phyloP scores from a whole-genome alignment of 257 asterid species.

The Solanum pennellii region DNA sequence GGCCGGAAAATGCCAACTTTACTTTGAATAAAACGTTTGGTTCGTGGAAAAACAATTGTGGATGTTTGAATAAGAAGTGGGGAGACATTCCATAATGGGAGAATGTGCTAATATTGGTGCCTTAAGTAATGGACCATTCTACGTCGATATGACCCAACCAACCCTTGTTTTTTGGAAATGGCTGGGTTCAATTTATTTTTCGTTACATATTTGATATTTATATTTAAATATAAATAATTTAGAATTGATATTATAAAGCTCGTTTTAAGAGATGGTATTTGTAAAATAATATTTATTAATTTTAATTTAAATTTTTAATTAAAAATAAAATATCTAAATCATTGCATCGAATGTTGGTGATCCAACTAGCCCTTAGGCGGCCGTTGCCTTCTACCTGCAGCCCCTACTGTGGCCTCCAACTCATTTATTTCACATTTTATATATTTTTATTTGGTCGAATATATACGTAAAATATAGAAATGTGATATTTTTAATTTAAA shows the following conservation, averaged over 20 bases:
- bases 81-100: not conserved
- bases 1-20: not conserved
- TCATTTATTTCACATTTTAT: not conserved
- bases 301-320: not conserved
- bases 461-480: not conserved
- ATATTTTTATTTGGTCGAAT: not conserved
- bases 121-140: not conserved
- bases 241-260: not conserved
- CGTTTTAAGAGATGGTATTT: rapidly evolving
- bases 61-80: not conserved
- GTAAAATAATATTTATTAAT: too few species aligned
- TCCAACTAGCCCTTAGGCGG: not conserved
- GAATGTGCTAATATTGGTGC: not conserved
- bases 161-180: not conserved
- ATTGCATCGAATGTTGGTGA: not conserved
- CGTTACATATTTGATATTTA: not conserved
- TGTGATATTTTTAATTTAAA: not conserved
- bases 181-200: too few species aligned
- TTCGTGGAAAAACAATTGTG: not conserved
- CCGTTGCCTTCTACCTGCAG: not conserved
- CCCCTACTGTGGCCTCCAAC: not conserved
- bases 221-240: not conserved
- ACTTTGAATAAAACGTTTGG: not conserved
- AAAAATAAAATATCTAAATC: not conserved
- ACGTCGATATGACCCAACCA: not conserved